A percentile compares a stretch with the other conserved stretches of the same genome.
phyloP scores from a whole-genome alignment of 306 rosid genomes.

The Sphenostylis stenocarpa region DNA sequence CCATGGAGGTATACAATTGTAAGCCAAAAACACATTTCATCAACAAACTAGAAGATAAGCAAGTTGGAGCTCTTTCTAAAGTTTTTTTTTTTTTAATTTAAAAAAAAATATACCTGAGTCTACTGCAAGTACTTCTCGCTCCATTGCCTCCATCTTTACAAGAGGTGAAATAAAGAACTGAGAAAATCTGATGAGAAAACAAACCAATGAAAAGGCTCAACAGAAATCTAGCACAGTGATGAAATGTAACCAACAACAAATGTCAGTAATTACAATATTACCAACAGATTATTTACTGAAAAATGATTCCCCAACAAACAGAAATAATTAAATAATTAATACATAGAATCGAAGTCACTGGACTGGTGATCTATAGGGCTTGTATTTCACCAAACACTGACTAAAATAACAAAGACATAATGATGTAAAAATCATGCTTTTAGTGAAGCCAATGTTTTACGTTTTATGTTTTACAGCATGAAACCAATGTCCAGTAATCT shows the following conservation, averaged over 20 bases:
- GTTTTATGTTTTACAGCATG: neutral
- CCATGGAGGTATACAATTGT: conserved; percentile 40
- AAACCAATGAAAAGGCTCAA: conserved; percentile 22
- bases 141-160: conserved; percentile 92
- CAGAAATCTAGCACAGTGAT: conserved; percentile 21
- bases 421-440: neutral
- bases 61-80: conserved; percentile 15
- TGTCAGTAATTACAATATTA: conserved; percentile 4
- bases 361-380: conserved; percentile 1
- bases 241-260: conserved; percentile 17
- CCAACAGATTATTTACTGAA: neutral
- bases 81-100: neutral
- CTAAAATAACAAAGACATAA: conserved; percentile 3
- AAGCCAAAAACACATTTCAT: conserved; percentile 36
- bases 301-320: neutral
- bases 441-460: neutral
- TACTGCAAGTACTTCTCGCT: conserved; percentile 92
- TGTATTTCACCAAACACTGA: conserved; percentile 8
- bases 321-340: neutral
- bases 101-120: conserved; percentile 76
- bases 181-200: conserved; percentile 69
- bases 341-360: neutral
- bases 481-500: neutral
- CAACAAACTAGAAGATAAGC: conserved; percentile 30
- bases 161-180: conserved; percentile 95